Percentiles rank a stretch among this genome's conserved stretches.
These are phyloP conservation scores for Lunasporangiospora selenospora DNA, from an alignment of 192 early-diverging fungal genomes.

Conservation along the genomic window DNA sequence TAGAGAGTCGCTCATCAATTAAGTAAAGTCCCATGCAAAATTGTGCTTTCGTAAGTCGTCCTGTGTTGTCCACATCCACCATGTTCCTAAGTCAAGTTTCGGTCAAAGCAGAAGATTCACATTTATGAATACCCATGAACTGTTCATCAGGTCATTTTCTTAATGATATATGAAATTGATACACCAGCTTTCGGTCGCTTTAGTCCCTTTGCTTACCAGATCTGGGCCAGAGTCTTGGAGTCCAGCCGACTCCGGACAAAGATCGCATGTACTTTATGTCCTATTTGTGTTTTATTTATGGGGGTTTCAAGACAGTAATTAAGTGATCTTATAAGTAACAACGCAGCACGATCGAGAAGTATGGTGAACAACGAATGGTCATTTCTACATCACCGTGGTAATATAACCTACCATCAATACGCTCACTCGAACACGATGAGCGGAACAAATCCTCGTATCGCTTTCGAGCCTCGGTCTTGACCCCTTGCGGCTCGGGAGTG, in stretches of 20 bases:
- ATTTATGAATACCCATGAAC: too few relatives aligned
- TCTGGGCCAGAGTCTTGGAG: slow-evolving; percentile 48
- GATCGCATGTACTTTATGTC: slow-evolving; percentile 43
- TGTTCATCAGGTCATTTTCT: too few relatives aligned
- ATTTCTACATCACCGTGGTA: too few relatives aligned
- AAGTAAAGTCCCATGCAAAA: slow-evolving; percentile 55
- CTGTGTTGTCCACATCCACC: slow-evolving; percentile 49
- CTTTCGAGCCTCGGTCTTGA: slow-evolving; percentile 25
- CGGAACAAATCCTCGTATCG: slow-evolving; percentile 46
- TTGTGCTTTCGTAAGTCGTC: slow-evolving; percentile 41
- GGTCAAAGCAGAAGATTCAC: too few relatives aligned
- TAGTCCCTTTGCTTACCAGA: slow-evolving; percentile 38
- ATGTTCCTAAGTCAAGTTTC: slow-evolving; percentile 49
- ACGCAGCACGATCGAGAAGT: too few relatives aligned
- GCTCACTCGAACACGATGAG: slow-evolving; percentile 13
- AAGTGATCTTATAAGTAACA: too few relatives aligned
- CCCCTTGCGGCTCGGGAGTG: too few relatives aligned
- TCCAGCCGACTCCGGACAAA: slow-evolving; percentile 49
- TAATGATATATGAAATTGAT: too few relatives aligned
- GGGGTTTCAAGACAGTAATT: too few relatives aligned
- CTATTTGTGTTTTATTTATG: too few relatives aligned
- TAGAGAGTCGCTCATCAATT: slow-evolving; percentile 55
- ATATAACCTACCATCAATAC: slow-evolving; percentile 39
- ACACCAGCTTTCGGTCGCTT: too few relatives aligned
- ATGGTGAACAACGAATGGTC: too few relatives aligned